These are phyloP conservation scores for Scolecobasidium constrictum DNA, from an alignment of 2,329 filamentous ascomycete species.

Conservation along the genomic window DNA sequence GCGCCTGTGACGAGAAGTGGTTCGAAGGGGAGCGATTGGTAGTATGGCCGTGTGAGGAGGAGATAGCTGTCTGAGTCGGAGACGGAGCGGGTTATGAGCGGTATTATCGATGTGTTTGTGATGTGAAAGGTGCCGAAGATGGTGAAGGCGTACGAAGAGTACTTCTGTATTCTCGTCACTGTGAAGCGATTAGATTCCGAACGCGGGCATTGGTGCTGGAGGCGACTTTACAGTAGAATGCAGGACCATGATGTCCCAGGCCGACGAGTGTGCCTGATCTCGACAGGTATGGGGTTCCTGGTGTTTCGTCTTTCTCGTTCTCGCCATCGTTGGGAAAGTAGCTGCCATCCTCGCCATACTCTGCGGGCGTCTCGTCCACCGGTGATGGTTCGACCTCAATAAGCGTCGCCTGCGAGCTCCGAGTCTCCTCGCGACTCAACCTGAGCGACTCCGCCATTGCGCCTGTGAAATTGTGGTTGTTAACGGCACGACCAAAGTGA, in stretches of 20 bases:
- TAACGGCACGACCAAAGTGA: too few relatives aligned
- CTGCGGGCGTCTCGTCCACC: constrained; percentile 47
- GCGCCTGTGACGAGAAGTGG: constrained; percentile 69
- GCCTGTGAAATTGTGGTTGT: too few relatives aligned
- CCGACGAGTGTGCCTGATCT: constrained; percentile 3
- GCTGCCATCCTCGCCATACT: constrained; percentile 37
- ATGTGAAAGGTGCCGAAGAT: constrained; percentile 69
- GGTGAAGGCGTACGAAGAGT: constrained; percentile 77
- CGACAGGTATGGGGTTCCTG: not conserved
- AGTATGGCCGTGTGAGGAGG: constrained; percentile 82
- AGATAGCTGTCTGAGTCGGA: constrained; percentile 72
- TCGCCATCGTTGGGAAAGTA: constrained; percentile 33
- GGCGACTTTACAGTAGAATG: constrained; percentile 72
- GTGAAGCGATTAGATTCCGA: not conserved
- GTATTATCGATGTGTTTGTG: constrained; percentile 71
- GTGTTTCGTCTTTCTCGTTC: constrained; percentile 7
- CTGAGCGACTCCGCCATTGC: constrained; percentile 4
- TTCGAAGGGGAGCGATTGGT: constrained; percentile 69
- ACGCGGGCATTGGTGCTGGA: constrained; percentile 18
- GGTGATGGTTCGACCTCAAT: constrained; percentile 74
- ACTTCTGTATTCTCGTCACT: constrained; percentile 73
- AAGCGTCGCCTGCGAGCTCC: constrained; percentile 33
- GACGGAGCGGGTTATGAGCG: constrained; percentile 61
- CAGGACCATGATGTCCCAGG: constrained; percentile 47
- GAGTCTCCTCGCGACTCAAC: constrained; percentile 4